Conservation (phyloP, 345 rosid species). For the Pistacia atlantica region DNA sequence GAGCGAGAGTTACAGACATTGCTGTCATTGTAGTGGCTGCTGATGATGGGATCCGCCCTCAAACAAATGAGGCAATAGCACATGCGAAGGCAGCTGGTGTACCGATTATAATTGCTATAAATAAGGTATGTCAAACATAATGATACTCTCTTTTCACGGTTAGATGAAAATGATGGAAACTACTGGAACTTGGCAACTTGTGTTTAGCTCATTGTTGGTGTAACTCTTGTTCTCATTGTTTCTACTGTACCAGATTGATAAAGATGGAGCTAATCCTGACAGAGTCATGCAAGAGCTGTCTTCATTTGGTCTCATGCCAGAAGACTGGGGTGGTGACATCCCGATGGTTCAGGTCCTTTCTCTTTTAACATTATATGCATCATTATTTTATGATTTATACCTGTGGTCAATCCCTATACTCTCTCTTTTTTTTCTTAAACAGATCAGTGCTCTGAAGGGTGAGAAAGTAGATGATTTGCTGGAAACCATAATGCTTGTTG, state of each 20-base stretch:
- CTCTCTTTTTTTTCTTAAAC: conserved; percentile 33
- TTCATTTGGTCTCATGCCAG: conserved; percentile 94
- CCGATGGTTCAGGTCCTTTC: conserved; percentile 91
- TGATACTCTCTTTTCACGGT: conserved; percentile 13
- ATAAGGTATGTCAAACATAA: conserved; percentile 56
- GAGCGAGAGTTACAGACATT: conserved; percentile 96
- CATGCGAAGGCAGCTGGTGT: conserved; percentile 98
- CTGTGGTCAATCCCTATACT: conserved; percentile 28
- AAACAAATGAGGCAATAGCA: conserved; percentile 97
- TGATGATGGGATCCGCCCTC: conserved; percentile 98
- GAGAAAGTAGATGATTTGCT: conserved; percentile 76
- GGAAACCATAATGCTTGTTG: conserved; percentile 97
- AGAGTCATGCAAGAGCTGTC: conserved; percentile 99
- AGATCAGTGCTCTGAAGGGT: conserved; percentile 99
- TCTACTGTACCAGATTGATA: conserved; percentile 70
- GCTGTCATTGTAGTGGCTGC: conserved; percentile 97
- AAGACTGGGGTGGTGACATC: conserved; percentile 97
- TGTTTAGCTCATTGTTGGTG: conserved; percentile 20
- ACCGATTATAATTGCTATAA: conserved; percentile 87
- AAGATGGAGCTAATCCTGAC: conserved; percentile 95
- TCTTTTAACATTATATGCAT: conserved; percentile 21
- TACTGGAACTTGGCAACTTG: conserved; percentile 16
- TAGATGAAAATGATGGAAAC: conserved; percentile 17
- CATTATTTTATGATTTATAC: conserved; percentile 24
- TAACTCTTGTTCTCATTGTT: conserved; percentile 16